A percentile compares a stretch with the other conserved stretches of the same genome.
Conservation (phyloP, 140 eudicot species). For the Bidens hawaiensis region DNA sequence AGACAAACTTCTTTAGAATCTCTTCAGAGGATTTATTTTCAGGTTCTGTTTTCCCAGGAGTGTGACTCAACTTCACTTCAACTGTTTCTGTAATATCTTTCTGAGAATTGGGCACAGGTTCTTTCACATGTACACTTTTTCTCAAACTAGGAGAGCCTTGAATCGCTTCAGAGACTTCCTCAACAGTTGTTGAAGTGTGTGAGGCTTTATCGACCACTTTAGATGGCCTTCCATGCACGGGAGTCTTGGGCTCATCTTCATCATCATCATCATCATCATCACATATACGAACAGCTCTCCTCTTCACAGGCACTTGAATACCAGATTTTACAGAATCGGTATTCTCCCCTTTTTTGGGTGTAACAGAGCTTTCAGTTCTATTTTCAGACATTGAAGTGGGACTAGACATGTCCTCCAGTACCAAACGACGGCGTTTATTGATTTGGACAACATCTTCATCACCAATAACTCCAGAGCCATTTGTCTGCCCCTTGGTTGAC, state of each 20-base stretch:
- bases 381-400: constrained; percentile 16
- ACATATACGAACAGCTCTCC: constrained; percentile 78
- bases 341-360: constrained; percentile 29
- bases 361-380: constrained; percentile 26
- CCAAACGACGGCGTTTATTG: constrained; percentile 51
- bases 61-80: constrained; percentile 24
- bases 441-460: constrained; percentile 59
- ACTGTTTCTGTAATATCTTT: constrained; percentile 23
- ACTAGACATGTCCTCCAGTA: constrained; percentile 28
- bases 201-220: constrained; percentile 37
- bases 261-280: too few species aligned
- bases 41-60: constrained; percentile 38
- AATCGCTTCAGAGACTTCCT: constrained; percentile 28
- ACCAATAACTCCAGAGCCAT: constrained; percentile 24
- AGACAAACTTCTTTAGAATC: constrained; percentile 23
- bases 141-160: constrained; percentile 27
- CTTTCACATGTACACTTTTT: constrained; percentile 34
- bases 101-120: constrained; percentile 29
- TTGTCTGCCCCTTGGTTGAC: constrained; percentile 28
- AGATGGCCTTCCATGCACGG: constrained; percentile 64
- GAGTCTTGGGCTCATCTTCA: constrained; percentile 82
- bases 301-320: constrained; percentile 37
- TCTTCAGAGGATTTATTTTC: constrained; percentile 37
- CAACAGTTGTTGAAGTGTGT: constrained; percentile 24
- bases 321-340: too few species aligned